Conservation (phyloP, 345 rosid species). For the Populus simonii region DNA sequence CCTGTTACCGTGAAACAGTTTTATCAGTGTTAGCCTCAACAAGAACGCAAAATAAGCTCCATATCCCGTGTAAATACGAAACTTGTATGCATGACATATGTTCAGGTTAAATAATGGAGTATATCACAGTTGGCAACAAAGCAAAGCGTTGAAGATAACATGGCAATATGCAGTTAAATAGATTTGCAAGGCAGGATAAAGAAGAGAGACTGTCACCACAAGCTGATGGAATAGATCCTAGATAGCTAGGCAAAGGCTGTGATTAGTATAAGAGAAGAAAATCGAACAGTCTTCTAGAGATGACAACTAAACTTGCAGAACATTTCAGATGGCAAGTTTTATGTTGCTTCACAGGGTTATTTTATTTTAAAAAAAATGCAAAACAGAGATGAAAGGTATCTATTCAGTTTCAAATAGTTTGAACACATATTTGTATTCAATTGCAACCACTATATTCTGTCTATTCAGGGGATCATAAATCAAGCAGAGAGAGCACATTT, state of each 20-base stretch:
- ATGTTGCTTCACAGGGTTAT: not conserved
- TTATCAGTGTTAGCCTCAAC: slow-evolving; percentile 4
- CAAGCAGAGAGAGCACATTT: not conserved
- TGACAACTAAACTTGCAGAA: not conserved
- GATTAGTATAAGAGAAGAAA: not conserved
- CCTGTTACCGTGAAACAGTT: slow-evolving; percentile 42
- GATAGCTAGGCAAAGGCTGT: not conserved
- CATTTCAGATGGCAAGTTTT: not conserved
- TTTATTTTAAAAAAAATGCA: not conserved
- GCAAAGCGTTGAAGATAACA: not conserved
- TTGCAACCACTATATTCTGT: not conserved
- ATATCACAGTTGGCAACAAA: not conserved
- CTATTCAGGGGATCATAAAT: not conserved
- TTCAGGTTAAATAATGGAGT: not conserved
- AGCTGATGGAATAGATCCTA: not conserved
- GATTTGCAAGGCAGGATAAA: not conserved
- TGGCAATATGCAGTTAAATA: not conserved
- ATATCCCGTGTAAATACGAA: not conserved
- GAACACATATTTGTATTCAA: not conserved
- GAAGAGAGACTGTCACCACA: not conserved
- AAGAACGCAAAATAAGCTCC: slow-evolving; percentile 3
- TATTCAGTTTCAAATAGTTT: not conserved
- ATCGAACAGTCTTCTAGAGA: not conserved
- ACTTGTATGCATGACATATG: not conserved
- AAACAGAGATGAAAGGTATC: not conserved